Evolutionary conservation across 495 filamentous ascomycete species (phyloP).

Genomic region (Acidiella bohemica): DNA sequence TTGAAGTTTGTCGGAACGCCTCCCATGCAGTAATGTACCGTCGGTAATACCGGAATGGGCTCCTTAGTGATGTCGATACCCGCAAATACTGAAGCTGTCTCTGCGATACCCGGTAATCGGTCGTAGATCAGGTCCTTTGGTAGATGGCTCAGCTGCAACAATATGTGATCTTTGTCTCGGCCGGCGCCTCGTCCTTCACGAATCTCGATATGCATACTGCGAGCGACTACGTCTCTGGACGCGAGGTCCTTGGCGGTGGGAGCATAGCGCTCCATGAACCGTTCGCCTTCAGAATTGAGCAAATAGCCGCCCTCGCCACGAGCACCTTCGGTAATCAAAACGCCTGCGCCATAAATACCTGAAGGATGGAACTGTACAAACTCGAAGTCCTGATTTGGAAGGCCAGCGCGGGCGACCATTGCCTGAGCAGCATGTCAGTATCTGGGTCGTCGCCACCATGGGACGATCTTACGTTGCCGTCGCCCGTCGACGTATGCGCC

Average conservation of each 20-base stretch:
- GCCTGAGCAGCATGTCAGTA: slow-evolving; percentile 92
- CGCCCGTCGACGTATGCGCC: slow-evolving; percentile 94
- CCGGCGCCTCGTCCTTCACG: slow-evolving; percentile 92
- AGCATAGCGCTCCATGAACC: slow-evolving; percentile 97
- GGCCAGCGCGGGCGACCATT: slow-evolving; percentile 92
- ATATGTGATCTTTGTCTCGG: slow-evolving; percentile 93
- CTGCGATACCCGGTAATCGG: slow-evolving; percentile 93
- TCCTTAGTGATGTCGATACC: slow-evolving; percentile 94
- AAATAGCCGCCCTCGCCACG: slow-evolving; percentile 96
- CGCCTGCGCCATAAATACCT: slow-evolving; percentile 95
- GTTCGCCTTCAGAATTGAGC: slow-evolving; percentile 88
- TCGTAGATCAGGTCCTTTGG: slow-evolving; percentile 83
- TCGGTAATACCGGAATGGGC: slow-evolving; percentile 91
- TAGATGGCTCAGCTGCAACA: slow-evolving; percentile 89
- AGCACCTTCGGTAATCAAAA: slow-evolving; percentile 93
- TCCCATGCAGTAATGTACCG: slow-evolving; percentile 99
- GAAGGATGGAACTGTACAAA: slow-evolving; percentile 99
- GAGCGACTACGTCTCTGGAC: slow-evolving; percentile 85
- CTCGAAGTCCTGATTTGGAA: slow-evolving; percentile 96
- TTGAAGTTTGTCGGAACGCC: slow-evolving; percentile 96
- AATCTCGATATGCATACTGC: slow-evolving; percentile 96
- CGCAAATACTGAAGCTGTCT: slow-evolving; percentile 91
- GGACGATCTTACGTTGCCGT: slow-evolving; percentile 98
- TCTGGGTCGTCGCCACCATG: no score
- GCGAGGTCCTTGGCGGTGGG: slow-evolving; percentile 95